phyloP scores from a whole-genome alignment of 805 yeast genomes.

The Starmerella geochares region DNA sequence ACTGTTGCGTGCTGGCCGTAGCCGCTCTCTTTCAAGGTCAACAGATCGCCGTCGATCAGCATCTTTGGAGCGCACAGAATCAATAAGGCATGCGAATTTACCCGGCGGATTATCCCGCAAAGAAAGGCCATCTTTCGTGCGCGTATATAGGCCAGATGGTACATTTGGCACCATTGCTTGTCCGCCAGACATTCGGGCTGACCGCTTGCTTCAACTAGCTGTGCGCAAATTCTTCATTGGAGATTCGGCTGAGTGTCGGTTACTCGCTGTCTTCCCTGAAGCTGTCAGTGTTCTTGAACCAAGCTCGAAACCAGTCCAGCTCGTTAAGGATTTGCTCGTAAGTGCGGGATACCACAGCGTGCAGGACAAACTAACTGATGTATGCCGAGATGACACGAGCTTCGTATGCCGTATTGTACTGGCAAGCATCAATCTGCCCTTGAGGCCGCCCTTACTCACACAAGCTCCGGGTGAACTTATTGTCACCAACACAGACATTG shows the following conservation, averaged over 20 bases:
- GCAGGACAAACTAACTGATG: constrained; percentile 15
- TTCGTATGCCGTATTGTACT: constrained; percentile 24
- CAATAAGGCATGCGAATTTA: constrained; percentile 19
- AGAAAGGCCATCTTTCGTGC: constrained; percentile 33
- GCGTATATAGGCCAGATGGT: constrained; percentile 75
- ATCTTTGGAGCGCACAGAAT: background rate
- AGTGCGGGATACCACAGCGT: constrained; percentile 21
- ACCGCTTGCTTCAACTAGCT: constrained; percentile 58
- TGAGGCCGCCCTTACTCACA: constrained; percentile 18
- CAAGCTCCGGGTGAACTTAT: constrained; percentile 16
- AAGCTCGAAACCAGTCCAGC: constrained; percentile 15
- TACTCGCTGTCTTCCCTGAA: constrained; percentile 18
- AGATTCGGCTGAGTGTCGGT: constrained; percentile 19
- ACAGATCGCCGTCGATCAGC: background rate
- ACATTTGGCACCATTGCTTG: constrained; percentile 77
- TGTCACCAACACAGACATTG: constrained; percentile 16
- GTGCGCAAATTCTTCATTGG: constrained; percentile 53
- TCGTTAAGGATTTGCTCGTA: constrained; percentile 16
- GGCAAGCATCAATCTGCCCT: constrained; percentile 14
- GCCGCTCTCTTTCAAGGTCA: constrained; percentile 8
- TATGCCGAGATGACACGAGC: constrained; percentile 24
- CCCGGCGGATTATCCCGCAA: constrained; percentile 9
- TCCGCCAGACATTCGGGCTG: constrained; percentile 64
- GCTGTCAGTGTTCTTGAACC: constrained; percentile 16
- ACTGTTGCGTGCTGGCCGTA: background rate